Percentiles rank a stretch among this genome's conserved stretches.
Conservation (phyloP, 2,329 filamentous ascomycete species). For the Cercospora sesami region DNA sequence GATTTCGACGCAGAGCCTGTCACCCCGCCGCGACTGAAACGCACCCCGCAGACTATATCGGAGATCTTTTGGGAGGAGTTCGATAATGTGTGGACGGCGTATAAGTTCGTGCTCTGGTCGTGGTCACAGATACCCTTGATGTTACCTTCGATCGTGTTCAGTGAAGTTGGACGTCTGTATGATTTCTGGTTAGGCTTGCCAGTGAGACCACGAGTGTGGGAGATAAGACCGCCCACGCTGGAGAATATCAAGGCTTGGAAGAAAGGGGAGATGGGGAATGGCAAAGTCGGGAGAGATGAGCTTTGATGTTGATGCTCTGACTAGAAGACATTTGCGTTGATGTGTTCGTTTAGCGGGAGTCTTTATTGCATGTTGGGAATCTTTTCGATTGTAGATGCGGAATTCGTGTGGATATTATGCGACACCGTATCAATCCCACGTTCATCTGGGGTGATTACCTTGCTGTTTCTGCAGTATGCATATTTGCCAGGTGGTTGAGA, state of each 20-base stretch:
- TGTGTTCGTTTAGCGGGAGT: constrained; percentile 1
- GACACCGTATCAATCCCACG: neutral
- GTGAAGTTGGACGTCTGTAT: constrained; percentile 59
- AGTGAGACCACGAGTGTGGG: constrained; percentile 59
- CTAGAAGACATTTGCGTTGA: neutral
- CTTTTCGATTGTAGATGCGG: neutral
- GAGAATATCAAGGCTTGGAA: constrained; percentile 7
- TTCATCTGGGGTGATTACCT: neutral
- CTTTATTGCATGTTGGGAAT: neutral
- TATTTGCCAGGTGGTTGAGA: neutral
- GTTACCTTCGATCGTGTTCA: constrained; percentile 49
- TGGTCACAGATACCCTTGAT: constrained; percentile 58
- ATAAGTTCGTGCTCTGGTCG: constrained; percentile 65
- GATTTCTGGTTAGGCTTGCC: constrained; percentile 65
- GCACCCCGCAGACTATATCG: constrained; percentile 44
- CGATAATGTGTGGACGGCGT: constrained; percentile 60
- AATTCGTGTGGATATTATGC: neutral
- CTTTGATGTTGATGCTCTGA: neutral
- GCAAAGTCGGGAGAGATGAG: neutral
- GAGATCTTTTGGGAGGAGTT: constrained; percentile 67
- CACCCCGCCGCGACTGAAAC: constrained; percentile 27
- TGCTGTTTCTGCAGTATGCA: neutral
- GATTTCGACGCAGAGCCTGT: constrained; percentile 31
- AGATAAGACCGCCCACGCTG: constrained; percentile 46
- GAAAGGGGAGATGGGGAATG: constrained; percentile 30